Evolutionary conservation across 1,284 basidiomycete species (phyloP), one percentile per base, ranked within the genome.

Genomic region (Sporisorium graminicola): DNA sequence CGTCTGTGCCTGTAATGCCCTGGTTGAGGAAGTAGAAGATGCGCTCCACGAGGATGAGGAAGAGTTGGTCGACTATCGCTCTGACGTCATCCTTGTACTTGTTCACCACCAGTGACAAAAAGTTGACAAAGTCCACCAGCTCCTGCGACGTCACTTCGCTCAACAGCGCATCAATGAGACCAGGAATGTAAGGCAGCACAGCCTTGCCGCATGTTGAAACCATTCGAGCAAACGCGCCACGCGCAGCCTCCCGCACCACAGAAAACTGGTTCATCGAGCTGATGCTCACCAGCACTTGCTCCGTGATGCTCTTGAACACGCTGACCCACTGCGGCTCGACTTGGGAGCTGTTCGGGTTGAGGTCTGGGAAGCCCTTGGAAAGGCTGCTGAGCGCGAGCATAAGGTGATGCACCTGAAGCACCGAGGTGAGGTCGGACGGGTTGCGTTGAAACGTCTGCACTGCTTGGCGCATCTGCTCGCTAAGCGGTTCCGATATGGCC

Each of bases 321-420:
- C 91, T 90, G 62, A 94, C 87, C 86, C 89, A 90, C 0, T 92
- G 91, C 3, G 94, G 92, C 22, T 91, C 87, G n/a, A 91, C 89
- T 75, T 91, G 91, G 0, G 74, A 53, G 43, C 76, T 76, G 47
- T 49, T 70, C 22, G 76, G 67, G 54, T 78, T 77, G 68, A 86
- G 60, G 43, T 87, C 86, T 0, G 97, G 97, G 87, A 99, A 99
- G 9, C 98, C 98, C 87, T 98, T 98, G 52, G 95, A 93, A 59
- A 99, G 90, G 81, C 94, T 94, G 18, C 95, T 95, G 14, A 98
- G 88, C 1, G 95, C 96, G 90, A 98, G 93, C 83, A 99, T 93
- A 76, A 93, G 89, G 87, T 99, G 96, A 83, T 99, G 97, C n/a
- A 95, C 91, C 84, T 92, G 92, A 51, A 98, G 88, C 75, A 98